Evolutionary conservation across 768 basidiomycete species (phyloP).

Genomic region (Phylloporus sp.): DNA sequence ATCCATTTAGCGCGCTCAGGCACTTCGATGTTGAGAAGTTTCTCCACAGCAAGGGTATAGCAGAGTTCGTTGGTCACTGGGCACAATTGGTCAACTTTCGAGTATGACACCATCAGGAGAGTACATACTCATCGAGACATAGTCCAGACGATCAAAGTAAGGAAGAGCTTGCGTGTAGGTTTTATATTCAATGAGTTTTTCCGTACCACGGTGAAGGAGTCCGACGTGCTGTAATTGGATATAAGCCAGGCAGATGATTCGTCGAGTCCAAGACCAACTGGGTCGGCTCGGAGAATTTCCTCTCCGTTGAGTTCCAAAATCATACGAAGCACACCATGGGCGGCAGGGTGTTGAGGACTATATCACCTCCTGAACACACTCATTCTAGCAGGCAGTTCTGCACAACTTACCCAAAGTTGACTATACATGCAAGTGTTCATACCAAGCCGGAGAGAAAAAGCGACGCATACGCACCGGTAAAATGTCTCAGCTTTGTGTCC

Average conservation of each 20-base stretch:
- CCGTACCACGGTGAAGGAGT: constrained; percentile 93
- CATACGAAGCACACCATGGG: constrained; percentile 96
- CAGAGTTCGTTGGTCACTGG: constrained; percentile 98
- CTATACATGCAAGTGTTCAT: constrained; percentile 37
- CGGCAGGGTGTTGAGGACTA: constrained; percentile 92
- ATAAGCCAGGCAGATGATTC: constrained; percentile 3
- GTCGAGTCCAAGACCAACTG: constrained; percentile 41
- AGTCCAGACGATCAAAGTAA: constrained; percentile 98
- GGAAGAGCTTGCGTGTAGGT: constrained; percentile 96
- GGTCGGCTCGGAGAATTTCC: constrained; percentile 84
- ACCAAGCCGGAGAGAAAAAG: constrained; percentile 1
- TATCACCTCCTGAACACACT: background rate
- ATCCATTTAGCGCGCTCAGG: constrained; percentile 99
- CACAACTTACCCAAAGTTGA: constrained; percentile 80
- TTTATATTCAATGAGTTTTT: constrained; percentile 99
- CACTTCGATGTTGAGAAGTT: constrained; percentile 93
- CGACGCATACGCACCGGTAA: constrained; percentile 63
- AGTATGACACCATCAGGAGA: background rate
- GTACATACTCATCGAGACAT: constrained; percentile 95
- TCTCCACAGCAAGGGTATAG: constrained; percentile 97
- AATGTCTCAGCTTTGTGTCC: constrained; percentile 86
- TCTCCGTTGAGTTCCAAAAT: constrained; percentile 98
- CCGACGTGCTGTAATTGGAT: constrained; percentile 73
- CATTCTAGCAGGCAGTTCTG: background rate
- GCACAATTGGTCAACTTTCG: constrained; percentile 5